Evolutionary conservation across 768 basidiomycete species (phyloP).

Genomic region (Auriculariales sp.): DNA sequence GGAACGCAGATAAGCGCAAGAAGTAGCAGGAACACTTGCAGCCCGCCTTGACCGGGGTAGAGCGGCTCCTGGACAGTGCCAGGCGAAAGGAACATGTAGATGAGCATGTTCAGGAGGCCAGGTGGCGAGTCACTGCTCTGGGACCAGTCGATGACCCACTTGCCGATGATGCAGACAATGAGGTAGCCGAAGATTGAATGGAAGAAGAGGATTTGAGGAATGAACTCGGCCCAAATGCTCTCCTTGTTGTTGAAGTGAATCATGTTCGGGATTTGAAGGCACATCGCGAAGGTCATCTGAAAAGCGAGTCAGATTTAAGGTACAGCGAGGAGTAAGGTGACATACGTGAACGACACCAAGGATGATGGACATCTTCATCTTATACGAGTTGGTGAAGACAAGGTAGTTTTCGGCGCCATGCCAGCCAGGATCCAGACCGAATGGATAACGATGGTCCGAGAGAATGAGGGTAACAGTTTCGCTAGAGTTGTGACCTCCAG

Average conservation of each 20-base stretch:
- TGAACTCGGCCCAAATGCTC: conserved; percentile 88
- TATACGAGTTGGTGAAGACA: conserved; percentile 95
- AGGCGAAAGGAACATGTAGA: conserved; percentile 89
- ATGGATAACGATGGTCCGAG: conserved; percentile 69
- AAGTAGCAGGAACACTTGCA: conserved; percentile 68
- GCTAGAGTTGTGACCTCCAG: conserved; percentile 27
- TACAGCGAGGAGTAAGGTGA: conserved; percentile 7
- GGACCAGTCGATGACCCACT: conserved; percentile 92
- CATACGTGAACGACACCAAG: conserved; percentile 91
- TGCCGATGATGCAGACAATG: conserved; percentile 87
- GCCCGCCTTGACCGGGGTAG: conserved; percentile 73
- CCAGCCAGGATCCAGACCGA: conserved; percentile 93
- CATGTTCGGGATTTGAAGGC: conserved; percentile 92
- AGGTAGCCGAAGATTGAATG: conserved; percentile 98
- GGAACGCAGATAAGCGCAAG: conserved; percentile 83
- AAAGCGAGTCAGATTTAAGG: conserved; percentile 1
- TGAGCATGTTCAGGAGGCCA: conserved; percentile 88
- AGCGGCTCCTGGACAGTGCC: conserved; percentile 66
- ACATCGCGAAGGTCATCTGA: conserved; percentile 97
- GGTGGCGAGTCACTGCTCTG: conserved; percentile 56
- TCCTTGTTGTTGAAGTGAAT: conserved; percentile 76
- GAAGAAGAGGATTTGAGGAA: conserved; percentile 94
- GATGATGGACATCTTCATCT: conserved; percentile 99
- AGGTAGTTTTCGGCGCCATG: conserved; percentile 83
- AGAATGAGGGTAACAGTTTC: conserved; percentile 33